phyloP scores from a whole-genome alignment of 495 filamentous ascomycete species.

The Jackrogersella minutella region DNA sequence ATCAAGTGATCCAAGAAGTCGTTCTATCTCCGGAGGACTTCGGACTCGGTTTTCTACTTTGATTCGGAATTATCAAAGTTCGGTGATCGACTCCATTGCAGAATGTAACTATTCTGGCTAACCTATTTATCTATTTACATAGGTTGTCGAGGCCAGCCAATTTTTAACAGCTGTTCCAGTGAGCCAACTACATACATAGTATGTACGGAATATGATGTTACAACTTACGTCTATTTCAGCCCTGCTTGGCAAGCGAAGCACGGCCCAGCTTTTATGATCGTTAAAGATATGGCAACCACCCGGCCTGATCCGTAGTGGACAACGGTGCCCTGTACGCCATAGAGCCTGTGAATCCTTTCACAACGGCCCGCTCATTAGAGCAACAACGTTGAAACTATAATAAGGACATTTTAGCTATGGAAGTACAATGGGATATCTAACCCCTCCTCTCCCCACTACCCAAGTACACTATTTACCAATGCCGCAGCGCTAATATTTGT shows the following conservation, averaged over 20 bases:
- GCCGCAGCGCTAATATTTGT: conserved; percentile 21
- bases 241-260: neutral
- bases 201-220: neutral
- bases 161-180: neutral
- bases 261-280: conserved; percentile 7
- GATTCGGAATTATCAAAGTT: conserved; percentile 5
- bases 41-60: neutral
- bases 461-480: conserved; percentile 3
- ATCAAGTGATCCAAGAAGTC: neutral
- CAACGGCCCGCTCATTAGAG: conserved; percentile 30
- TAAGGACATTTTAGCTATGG: conserved; percentile 18
- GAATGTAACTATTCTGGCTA: neutral
- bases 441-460: conserved; percentile 21
- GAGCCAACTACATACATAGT: no score
- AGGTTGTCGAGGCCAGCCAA: no score
- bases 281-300: conserved; percentile 8
- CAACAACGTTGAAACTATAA: conserved; percentile 16
- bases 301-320: neutral
- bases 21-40: conserved; percentile 9
- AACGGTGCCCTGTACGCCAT: conserved; percentile 19
- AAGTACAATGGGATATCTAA: no score
- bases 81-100: conserved; percentile 10
- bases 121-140: neutral
- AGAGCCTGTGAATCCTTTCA: conserved; percentile 28
- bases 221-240: neutral